A percentile compares a stretch with the other conserved stretches of the same genome.
Evolutionary conservation across 768 basidiomycete species (phyloP).

Genomic region (Boletus coccyginus): DNA sequence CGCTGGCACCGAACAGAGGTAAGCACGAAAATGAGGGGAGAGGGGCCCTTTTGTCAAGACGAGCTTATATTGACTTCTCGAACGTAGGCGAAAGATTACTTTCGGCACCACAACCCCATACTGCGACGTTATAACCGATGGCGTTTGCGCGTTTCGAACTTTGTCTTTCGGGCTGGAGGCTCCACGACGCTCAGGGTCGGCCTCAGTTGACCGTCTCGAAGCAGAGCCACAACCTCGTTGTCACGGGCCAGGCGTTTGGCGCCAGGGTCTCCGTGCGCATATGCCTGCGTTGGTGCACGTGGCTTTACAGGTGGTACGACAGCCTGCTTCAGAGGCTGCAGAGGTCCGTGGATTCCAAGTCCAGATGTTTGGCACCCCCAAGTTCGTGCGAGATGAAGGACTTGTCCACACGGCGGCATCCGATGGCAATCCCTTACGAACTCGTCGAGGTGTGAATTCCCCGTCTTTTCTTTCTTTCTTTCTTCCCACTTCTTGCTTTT

Average conservation of each 20-base stretch:
- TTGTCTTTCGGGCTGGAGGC: slow-evolving; percentile 18
- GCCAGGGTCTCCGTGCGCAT: slow-evolving; percentile 21
- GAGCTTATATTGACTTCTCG: neutral
- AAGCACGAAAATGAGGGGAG: neutral
- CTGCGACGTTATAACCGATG: slow-evolving; percentile 9
- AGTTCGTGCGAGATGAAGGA: slow-evolving; percentile 3
- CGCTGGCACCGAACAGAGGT: neutral
- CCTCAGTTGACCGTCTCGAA: slow-evolving; percentile 21
- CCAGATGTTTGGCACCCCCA: neutral
- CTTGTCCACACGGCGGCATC: neutral
- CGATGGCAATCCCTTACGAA: neutral
- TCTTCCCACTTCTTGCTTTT: neutral
- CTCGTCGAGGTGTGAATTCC: neutral
- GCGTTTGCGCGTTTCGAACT: slow-evolving; percentile 27
- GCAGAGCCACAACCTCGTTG: slow-evolving; percentile 22
- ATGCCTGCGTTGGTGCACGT: slow-evolving; percentile 24
- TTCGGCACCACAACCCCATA: neutral
- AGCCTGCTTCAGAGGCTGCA: slow-evolving; percentile 4
- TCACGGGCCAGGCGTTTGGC: slow-evolving; percentile 25
- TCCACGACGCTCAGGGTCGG: slow-evolving; percentile 18
- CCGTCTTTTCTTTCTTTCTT: neutral
- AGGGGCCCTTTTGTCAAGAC: neutral
- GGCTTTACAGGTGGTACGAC: slow-evolving; percentile 16
- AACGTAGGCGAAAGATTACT: neutral
- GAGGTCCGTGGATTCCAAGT: neutral